phyloP scores from a whole-genome alignment of 345 rosid genomes.

The Ailanthus altissimus region DNA sequence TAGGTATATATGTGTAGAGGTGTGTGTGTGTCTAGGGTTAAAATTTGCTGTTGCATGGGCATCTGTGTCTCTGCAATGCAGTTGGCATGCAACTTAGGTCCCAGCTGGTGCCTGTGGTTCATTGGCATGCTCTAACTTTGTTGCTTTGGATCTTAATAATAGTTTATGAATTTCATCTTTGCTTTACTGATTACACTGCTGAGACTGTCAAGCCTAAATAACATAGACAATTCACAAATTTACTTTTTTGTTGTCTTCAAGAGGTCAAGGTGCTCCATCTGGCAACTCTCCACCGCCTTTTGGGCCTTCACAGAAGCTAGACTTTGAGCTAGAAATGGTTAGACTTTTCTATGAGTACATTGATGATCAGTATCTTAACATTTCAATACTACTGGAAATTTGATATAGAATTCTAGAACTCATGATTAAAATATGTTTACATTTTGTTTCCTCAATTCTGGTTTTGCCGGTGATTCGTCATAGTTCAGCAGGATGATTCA shows the following conservation, averaged over 20 bases:
- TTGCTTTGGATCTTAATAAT: not conserved
- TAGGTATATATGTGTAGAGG: not conserved
- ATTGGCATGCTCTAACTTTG: not conserved
- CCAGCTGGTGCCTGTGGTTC: not conserved
- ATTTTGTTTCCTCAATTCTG: not conserved
- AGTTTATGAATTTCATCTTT: not conserved
- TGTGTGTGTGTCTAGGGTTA: not conserved
- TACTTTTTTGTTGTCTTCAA: slow-evolving; percentile 33
- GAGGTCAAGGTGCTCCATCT: slow-evolving; percentile 87
- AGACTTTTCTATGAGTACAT: slow-evolving; percentile 17
- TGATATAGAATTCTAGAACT: not conserved
- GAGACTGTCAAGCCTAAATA: not conserved
- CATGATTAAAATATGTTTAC: not conserved
- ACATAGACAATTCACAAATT: not conserved
- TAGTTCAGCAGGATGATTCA: not conserved
- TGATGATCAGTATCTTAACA: not conserved
- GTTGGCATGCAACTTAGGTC: not conserved
- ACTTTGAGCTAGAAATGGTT: slow-evolving; percentile 99
- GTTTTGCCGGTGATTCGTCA: not conserved
- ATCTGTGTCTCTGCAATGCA: not conserved
- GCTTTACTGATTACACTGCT: not conserved
- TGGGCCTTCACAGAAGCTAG: slow-evolving; percentile 90
- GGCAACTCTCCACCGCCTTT: slow-evolving; percentile 71
- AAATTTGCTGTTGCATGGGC: not conserved
- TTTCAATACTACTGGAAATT: slow-evolving; percentile 10